These are phyloP conservation scores for Globisporangium acanthophoron DNA, from an alignment of 352 stramenopile genomes.

Conservation along the genomic window DNA sequence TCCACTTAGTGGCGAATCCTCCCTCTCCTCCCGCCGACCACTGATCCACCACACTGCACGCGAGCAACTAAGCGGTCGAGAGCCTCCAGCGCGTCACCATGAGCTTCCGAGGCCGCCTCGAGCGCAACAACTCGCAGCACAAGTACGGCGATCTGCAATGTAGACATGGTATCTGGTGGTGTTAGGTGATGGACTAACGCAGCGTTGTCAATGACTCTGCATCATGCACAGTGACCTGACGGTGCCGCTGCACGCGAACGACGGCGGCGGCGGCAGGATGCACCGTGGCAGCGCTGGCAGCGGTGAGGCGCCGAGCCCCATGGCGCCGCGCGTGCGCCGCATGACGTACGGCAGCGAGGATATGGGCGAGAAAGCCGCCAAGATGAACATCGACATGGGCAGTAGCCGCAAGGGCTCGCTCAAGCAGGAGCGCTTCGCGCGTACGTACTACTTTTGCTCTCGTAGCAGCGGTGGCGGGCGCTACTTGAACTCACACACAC, in stretches of 20 bases:
- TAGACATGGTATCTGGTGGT: neutral
- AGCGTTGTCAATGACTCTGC: neutral
- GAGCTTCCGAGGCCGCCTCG: neutral
- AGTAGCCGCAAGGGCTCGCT: conserved; percentile 43
- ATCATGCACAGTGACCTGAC: conserved; percentile 18
- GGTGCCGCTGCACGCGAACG: conserved; percentile 24
- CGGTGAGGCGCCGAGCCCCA: conserved; percentile 18
- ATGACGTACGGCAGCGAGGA: conserved; percentile 55
- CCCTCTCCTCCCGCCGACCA: neutral
- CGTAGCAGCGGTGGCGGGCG: no score
- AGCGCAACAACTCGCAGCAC: conserved; percentile 1
- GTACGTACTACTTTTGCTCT: conserved; percentile 23
- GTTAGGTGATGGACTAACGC: neutral
- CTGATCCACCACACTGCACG: neutral
- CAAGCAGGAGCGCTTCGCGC: conserved; percentile 41
- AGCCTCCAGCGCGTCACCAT: neutral
- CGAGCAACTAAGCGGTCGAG: neutral
- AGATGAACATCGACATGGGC: conserved; percentile 62
- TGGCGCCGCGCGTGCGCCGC: conserved; percentile 29
- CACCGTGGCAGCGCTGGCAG: conserved; percentile 6
- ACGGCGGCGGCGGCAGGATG: conserved; percentile 4
- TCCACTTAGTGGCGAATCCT: neutral
- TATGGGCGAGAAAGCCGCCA: conserved; percentile 53
- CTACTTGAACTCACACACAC: neutral
- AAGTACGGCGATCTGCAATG: neutral